A percentile compares a stretch with the other conserved stretches of the same genome.
Conservation (phyloP, 2,329 filamentous ascomycete species). For the Polychaeton citri region DNA sequence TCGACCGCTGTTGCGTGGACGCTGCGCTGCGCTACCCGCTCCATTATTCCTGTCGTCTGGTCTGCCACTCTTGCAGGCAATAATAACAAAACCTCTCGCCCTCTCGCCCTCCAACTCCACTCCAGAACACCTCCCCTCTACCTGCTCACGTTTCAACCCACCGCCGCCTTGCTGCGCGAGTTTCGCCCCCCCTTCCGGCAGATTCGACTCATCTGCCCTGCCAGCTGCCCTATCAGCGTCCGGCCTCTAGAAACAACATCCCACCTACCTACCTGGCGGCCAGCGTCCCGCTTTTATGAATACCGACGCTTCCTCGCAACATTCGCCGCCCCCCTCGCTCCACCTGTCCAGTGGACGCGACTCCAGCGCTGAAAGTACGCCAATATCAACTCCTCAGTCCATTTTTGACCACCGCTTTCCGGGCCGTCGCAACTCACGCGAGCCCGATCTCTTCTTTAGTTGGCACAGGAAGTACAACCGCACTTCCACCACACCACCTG, state of each 20-base stretch:
- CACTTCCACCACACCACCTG: neutral
- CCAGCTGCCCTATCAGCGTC: too few species aligned
- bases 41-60: conserved; percentile 1
- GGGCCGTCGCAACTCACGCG: neutral
- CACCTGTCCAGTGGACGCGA: conserved; percentile 9
- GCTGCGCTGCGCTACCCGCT: neutral
- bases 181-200: neutral
- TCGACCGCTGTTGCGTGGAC: neutral
- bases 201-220: too few species aligned
- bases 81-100: neutral
- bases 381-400: conserved; percentile 3
- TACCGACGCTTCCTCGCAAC: conserved; percentile 8
- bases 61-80: neutral
- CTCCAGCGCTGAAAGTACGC: conserved; percentile 15
- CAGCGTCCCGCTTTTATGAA: neutral
- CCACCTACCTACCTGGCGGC: neutral
- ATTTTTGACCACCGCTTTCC: neutral
- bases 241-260: too few species aligned
- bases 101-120: conserved; percentile 2
- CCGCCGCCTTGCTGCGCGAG: conserved; percentile 1
- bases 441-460: neutral
- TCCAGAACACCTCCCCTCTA: conserved; percentile 2
- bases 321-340: conserved; percentile 10
- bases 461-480: neutral
- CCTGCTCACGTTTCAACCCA: conserved; percentile 5